Evolutionary conservation across 129 eudicot species (phyloP), one percentile per base, ranked within the genome.

Genomic region (Logfia minima): DNA sequence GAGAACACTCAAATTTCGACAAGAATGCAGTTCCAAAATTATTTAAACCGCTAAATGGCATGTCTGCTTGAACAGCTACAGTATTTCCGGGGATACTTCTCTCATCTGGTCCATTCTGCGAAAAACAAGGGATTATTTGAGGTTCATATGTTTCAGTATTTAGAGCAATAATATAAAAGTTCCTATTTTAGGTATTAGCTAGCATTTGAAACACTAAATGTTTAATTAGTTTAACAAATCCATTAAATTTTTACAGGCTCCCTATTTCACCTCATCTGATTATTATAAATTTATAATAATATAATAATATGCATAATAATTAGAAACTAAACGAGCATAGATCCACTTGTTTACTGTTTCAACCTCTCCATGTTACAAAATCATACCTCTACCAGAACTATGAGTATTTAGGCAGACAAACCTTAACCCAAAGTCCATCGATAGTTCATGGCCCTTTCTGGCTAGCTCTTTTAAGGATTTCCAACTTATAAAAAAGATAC

Each of bases 11-110:
- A 52, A 95, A 95, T 62, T 95, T 95, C 8, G 99, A 95, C 82
- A 95, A 86, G 84, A 95, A 95, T 41, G 97, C 92, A 51, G 92
- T 85, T 72, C 99, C 99, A 59, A 95, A 95, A 70, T 86, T 90
- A 21, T 93, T 89, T 81, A 95, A 83, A 68, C 99, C 97, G 16
- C 92, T 91, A 34, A 82, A 95, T 68, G 99, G 99, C 99, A 95
- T 91, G 68, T 95, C 97, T 62, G 99, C 96, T 82, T 89, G 97
- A 82, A 95, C 99, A 41, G 96, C 99, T 79, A 95, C 78, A 1
- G 96, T 95, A 37, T 95, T 95, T 74, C 99, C 99, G 1, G 99
- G 99, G 78, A 95, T 86, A 77, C 97, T 95, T 84, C 99, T 87
- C 63, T 95, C 99, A 89, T 95, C 97, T n/a, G 96, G 90, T 76